These are phyloP conservation scores for Volvox carteri DNA, from an alignment of 163 green algal species.

Conservation along the genomic window DNA sequence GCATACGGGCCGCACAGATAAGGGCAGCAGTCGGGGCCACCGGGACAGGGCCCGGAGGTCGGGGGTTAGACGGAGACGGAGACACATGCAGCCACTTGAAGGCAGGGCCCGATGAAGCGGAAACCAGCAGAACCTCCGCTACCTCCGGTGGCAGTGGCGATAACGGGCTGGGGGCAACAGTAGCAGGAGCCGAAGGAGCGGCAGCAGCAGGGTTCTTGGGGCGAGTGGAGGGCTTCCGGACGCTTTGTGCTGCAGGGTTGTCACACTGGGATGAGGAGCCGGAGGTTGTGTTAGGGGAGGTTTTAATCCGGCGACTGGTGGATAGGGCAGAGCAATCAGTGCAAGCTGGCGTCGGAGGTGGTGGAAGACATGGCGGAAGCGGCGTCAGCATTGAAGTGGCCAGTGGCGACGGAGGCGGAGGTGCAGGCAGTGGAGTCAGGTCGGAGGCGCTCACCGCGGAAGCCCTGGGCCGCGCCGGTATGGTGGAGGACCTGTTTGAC, in stretches of 20 bases:
- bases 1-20: background rate
- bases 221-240: background rate
- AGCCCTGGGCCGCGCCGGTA: background rate
- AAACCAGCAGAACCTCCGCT: too few species aligned
- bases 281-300: background rate
- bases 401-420: background rate
- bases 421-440: background rate
- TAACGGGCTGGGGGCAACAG: background rate
- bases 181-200: background rate
- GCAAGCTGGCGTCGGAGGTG: background rate
- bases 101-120: too few species aligned
- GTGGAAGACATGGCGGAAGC: background rate
- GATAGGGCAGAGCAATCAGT: too few species aligned
- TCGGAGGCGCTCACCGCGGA: background rate
- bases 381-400: background rate
- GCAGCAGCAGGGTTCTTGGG: background rate
- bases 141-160: too few species aligned
- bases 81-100: too few species aligned
- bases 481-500: constrained; percentile 47
- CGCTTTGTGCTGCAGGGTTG: background rate
- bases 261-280: constrained; percentile 2
- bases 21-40: background rate
- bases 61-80: too few species aligned
- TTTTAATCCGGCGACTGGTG: background rate
- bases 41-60: too few species aligned